Base-by-base conservation (phyloP, 768 basidiomycete species). In the Dacryopinax spathularia region DNA sequence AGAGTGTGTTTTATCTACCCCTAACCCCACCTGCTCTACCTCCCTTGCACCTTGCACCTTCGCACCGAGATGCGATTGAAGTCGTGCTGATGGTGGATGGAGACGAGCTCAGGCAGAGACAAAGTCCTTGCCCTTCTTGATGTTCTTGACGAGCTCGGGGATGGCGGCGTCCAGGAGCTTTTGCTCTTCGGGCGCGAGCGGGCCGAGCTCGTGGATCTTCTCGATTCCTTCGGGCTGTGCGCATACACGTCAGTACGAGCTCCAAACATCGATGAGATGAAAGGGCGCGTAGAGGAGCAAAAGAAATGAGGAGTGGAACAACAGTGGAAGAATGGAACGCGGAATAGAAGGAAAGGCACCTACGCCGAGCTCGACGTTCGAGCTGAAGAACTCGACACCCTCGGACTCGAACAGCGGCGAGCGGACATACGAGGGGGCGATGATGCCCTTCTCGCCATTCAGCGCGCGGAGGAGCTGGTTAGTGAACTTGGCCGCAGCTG, bases 91-190 rank as follows among this genome's bases (percentile, higher is more conserved):
- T n/a, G n/a, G n/a, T n/a, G n/a, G n/a, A n/a, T n/a, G n/a, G n/a
- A n/a, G n/a, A n/a, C n/a, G 48, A 3, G 48, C 48, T 56, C 18
- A 56, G 48, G 48, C 3, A 6, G 13, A 60, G 62, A 65, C 72
- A 64, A 77, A 77, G 63, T 73, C 67, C 64, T 72, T 70, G 77
- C 93, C 93, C 85, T 93, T 97, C 77, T 90, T 89, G 70, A 97
- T 95, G 84, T 96, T 97, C 85, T 89, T 93, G 84, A 89, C 89
- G 70, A 99, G 83, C 69, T 92, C 91, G 68, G 91, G 90, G 70
- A 93, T 73, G 80, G 88, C 91, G 33, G 86, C 92, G 27, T 84
- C 87, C 70, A 99, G 78, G 64, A 96, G 81, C 73, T 84, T 83
- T 81, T 93, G 75, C 79, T 99, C 96, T 72, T 86, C 82, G 33